Conservation (phyloP, 164 flowering plant species). For the Akebia trifoliata region DNA sequence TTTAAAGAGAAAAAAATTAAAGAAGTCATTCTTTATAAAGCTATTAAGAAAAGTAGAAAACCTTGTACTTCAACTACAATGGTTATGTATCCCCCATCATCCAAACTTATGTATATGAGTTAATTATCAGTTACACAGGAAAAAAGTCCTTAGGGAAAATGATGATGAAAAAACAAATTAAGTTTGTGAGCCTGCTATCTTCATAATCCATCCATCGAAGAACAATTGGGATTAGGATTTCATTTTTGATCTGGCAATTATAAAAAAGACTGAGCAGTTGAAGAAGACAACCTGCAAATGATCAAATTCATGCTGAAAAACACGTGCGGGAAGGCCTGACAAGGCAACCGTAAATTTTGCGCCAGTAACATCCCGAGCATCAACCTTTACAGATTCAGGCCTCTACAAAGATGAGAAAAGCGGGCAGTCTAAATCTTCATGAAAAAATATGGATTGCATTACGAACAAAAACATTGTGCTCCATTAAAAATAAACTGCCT, state of each 20-base stretch:
- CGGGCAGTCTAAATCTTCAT: constrained; percentile 2
- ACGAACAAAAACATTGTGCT: neutral
- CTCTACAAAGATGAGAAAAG: constrained; percentile 45
- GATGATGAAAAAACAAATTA: neutral
- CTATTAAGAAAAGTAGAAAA: no score
- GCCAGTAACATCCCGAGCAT: constrained; percentile 78
- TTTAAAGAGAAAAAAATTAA: no score
- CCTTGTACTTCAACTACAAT: no score
- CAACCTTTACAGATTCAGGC: constrained; percentile 83
- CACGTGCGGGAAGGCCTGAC: constrained; percentile 76
- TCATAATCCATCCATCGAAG: neutral
- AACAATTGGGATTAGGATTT: neutral
- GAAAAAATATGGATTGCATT: neutral
- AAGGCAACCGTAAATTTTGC: constrained; percentile 60
- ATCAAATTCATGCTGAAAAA: constrained; percentile 97
- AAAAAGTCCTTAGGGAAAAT: neutral
- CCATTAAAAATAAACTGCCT: neutral
- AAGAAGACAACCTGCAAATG: constrained; percentile 64
- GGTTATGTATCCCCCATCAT: no score
- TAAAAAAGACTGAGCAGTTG: neutral
- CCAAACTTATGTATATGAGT: no score
- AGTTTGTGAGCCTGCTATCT: neutral
- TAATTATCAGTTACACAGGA: neutral
- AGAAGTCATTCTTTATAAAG: no score
- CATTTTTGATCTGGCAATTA: neutral